These are phyloP conservation scores for Wickerhamomyces bovis DNA, from an alignment of 805 yeast genomes.

Conservation along the genomic window DNA sequence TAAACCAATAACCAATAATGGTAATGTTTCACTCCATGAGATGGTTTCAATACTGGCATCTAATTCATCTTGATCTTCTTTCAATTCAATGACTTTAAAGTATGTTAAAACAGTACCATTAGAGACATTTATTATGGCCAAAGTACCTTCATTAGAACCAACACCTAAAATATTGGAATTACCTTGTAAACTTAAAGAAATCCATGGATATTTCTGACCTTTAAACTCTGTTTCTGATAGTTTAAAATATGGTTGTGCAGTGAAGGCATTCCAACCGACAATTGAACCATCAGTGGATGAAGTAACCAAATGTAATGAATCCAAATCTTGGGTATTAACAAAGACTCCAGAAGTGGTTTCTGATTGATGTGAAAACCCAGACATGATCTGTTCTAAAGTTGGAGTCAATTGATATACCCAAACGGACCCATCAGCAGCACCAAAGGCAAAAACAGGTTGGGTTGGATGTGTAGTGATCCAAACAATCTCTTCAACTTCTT, in stretches of 20 bases:
- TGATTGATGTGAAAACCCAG: conserved; percentile 73
- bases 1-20: conserved; percentile 77
- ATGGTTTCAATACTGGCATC: conserved; percentile 76
- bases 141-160: conserved; percentile 84
- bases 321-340: conserved; percentile 51
- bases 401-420: conserved; percentile 80
- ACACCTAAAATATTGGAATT: conserved; percentile 56
- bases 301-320: conserved; percentile 61
- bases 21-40: conserved; percentile 63
- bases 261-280: conserved; percentile 85
- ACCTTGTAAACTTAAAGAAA: conserved; percentile 50
- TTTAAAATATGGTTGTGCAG: conserved; percentile 64
- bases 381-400: conserved; percentile 61
- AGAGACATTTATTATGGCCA: conserved; percentile 71
- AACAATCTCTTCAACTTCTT: conserved; percentile 85
- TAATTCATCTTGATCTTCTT: conserved; percentile 48
- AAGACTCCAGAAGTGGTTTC: conserved; percentile 82
- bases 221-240: conserved; percentile 60
- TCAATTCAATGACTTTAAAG: conserved; percentile 57
- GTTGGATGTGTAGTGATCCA: conserved; percentile 81
- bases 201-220: conserved; percentile 86
- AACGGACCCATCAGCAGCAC: conserved; percentile 87
- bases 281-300: conserved; percentile 81
- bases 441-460: conserved; percentile 81
- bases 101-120: conserved; percentile 65